Evolutionary conservation across 495 filamentous ascomycete species (phyloP).

Genomic region (Hypomontagnella monticulosa): DNA sequence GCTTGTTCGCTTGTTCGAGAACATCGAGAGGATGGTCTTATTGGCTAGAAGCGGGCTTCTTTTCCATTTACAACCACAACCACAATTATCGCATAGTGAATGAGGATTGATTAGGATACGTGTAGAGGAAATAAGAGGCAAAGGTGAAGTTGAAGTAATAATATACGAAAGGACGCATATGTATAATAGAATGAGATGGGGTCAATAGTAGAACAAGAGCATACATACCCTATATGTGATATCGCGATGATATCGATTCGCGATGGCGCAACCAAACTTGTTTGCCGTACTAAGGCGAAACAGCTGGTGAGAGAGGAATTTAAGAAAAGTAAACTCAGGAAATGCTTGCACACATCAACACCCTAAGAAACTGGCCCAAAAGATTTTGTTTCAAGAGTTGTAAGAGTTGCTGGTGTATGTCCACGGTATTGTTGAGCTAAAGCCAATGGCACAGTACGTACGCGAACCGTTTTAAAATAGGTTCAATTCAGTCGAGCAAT

Average conservation of each 20-base stretch:
- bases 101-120: slow-evolving; percentile 4
- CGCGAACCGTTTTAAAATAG: no score
- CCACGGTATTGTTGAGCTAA: no score
- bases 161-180: slow-evolving; percentile 4
- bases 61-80: slow-evolving; percentile 5
- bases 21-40: slow-evolving; percentile 18
- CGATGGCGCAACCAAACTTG: slow-evolving; percentile 22
- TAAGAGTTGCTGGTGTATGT: background rate
- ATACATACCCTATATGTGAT: slow-evolving; percentile 38
- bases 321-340: background rate
- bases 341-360: slow-evolving; percentile 4
- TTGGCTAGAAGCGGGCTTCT: background rate
- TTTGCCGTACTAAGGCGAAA: slow-evolving; percentile 13
- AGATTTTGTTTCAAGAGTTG: background rate
- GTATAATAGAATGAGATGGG: slow-evolving; percentile 9
- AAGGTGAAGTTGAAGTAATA: slow-evolving; percentile 1
- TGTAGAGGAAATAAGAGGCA: slow-evolving; percentile 5
- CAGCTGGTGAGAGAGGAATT: background rate
- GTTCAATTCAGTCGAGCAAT: background rate
- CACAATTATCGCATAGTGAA: background rate
- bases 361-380: background rate
- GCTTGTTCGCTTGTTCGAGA: background rate
- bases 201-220: slow-evolving; percentile 10
- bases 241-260: slow-evolving; percentile 37
- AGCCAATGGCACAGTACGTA: no score